Base-by-base conservation (phyloP, 2,329 filamentous ascomycete genomes). In the Hypoxylon sp. region DNA sequence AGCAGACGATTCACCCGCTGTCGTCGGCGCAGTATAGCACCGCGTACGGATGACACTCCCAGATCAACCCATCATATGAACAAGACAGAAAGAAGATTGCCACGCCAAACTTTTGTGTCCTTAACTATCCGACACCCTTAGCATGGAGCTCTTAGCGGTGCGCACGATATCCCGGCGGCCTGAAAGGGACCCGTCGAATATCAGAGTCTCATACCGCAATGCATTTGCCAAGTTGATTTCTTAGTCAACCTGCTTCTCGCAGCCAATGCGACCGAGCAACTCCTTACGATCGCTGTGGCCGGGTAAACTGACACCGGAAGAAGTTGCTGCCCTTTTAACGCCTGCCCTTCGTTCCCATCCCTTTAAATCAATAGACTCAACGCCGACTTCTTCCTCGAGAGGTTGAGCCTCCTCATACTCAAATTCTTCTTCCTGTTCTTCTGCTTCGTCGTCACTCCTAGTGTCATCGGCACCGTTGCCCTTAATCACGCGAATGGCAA, bases 381-480 rank as follows among this genome's bases (percentile, higher is more conserved):
- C 91, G 24, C 90, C 91, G 0, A 94, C 91, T 77, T 94, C 92
- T 78, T 94, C 87, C 79, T 94, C 92, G 9, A 92, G 84, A 1
- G 88, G 82, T 70, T 84, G 80, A 2, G 84, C 84, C 75, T 87
- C 84, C 74, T 88, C 85, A 64, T 87, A 87, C 55, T 85, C 79
- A 53, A 81, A 85, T 67, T 87, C 84, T 13, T 84, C 83, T 52
- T 86, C 83, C n/a, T 87, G 83, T 13, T 87, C 88, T 3, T 87
- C 90, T 22, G 90, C 92, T 80, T 97, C 94, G 71, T 94, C 93
- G 74, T 98, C 95, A 70, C 93, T 97, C 62, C 96, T 90, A 17
- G 89, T 87, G 77, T 99, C 96, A 71, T 98, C 94, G 4, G 95
- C 94, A 33, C 88, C 85, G 39, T 86, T 88, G 33, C 95, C 94